These are phyloP conservation scores for Cotoneaster glaucophyllus DNA, from an alignment of 306 rosid genomes.

Conservation along the genomic window DNA sequence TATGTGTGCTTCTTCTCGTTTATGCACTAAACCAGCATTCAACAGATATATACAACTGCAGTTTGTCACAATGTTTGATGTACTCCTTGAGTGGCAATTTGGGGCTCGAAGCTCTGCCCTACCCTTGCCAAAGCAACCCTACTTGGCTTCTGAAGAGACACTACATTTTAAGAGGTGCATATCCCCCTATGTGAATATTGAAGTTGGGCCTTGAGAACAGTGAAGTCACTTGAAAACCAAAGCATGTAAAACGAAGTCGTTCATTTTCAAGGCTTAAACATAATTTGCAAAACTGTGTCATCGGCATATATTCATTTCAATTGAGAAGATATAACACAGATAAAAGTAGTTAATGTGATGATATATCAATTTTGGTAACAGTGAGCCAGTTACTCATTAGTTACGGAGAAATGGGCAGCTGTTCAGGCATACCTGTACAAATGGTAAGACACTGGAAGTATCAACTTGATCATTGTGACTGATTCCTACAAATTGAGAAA, in stretches of 20 bases:
- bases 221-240: neutral
- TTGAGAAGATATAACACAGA: neutral
- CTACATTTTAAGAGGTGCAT: neutral
- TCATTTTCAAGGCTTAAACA: neutral
- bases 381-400: neutral
- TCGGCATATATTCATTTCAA: neutral
- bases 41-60: neutral
- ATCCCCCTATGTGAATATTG: neutral
- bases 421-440: constrained; percentile 53
- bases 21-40: neutral
- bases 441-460: constrained; percentile 47
- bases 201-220: neutral
- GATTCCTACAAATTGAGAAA: constrained; percentile 46
- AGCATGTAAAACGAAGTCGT: neutral
- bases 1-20: neutral
- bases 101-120: neutral
- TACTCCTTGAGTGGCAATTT: neutral
- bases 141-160: neutral
- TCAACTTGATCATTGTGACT: constrained; percentile 76
- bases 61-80: neutral
- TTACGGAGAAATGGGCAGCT: neutral
- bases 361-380: neutral
- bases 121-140: neutral
- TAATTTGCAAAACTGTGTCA: neutral
- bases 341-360: neutral